Base-by-base conservation (phyloP, 257 asterid species). In the Euphrasia confusa region DNA sequence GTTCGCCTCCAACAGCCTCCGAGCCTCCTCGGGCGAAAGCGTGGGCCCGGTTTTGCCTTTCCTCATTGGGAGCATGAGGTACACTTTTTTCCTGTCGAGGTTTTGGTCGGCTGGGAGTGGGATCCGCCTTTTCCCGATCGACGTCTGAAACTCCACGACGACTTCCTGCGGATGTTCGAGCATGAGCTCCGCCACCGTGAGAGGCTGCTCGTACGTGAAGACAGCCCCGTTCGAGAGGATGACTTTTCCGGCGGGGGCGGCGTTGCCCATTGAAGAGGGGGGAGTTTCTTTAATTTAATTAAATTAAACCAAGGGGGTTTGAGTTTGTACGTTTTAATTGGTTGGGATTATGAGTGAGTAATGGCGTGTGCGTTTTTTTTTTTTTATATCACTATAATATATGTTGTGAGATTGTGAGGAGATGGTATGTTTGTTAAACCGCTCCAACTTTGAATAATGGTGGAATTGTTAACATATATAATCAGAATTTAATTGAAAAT, bases 171-270 rank as follows among this genome's bases (percentile, higher is more conserved):
- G 96, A 61, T 90, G 71, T 12, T 90, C 95, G 40, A 87, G 77
- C 96, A 90, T 88, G 60, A 90, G 83, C 64, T 90, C 96, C 28
- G 91, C 98, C 1, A 69, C 96, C 4, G 98, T 90, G 26, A 85
- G 68, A 2, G 94, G 80, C 9, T 59, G 26, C 26, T 80, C 75
- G 63, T 80, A 90, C 64, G 76, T 70, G 50, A 77, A 78, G 15
- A 88, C 74, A 11, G 70, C 71, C 24, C 98, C 96, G 68, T 82
- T 72, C 4, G 88, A 63, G 0, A 88, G 75, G 21, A 90, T 78
- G 40, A 90, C 95, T 62, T 77, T 79, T 7, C 87, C 93, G 66
- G 71, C 33, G 55, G 71, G 26, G 66, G 71, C 65, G 18, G 0
- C 67, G 9, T 28, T 28, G 32, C 32, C 32, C 32, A 28, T 28